Evolutionary conservation across 208 protist species (phyloP).

Genomic region (Acanthamoeba royreba): DNA sequence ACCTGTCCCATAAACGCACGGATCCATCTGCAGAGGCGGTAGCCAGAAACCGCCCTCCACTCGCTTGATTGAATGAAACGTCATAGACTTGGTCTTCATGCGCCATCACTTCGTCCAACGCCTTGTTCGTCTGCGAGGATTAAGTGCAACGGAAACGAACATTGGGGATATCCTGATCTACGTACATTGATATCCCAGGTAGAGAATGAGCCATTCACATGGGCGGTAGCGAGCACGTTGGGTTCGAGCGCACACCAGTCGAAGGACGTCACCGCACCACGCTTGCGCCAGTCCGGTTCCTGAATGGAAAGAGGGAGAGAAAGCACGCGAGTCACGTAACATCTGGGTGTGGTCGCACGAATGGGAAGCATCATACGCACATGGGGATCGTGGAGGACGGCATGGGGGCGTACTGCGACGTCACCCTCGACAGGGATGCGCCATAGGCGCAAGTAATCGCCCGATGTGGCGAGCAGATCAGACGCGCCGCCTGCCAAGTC

Average conservation of each 20-base stretch:
- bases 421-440: neutral
- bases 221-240: neutral
- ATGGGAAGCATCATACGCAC: neutral
- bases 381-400: neutral
- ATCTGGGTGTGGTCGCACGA: neutral
- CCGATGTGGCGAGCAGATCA: neutral
- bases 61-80: neutral
- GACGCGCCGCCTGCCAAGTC: neutral
- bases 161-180: too few relatives aligned
- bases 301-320: neutral
- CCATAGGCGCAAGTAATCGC: neutral
- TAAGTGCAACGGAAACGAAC: neutral
- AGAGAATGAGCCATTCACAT: neutral
- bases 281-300: neutral
- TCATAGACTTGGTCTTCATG: neutral
- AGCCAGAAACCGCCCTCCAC: neutral
- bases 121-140: neutral
- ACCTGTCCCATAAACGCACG: neutral
- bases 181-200: neutral
- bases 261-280: neutral
- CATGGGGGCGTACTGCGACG: neutral
- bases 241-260: neutral
- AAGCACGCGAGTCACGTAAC: neutral
- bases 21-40: neutral
- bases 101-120: neutral